phyloP scores from a whole-genome alignment of 2,329 filamentous ascomycete genomes.

The Diaporthe destruens region DNA sequence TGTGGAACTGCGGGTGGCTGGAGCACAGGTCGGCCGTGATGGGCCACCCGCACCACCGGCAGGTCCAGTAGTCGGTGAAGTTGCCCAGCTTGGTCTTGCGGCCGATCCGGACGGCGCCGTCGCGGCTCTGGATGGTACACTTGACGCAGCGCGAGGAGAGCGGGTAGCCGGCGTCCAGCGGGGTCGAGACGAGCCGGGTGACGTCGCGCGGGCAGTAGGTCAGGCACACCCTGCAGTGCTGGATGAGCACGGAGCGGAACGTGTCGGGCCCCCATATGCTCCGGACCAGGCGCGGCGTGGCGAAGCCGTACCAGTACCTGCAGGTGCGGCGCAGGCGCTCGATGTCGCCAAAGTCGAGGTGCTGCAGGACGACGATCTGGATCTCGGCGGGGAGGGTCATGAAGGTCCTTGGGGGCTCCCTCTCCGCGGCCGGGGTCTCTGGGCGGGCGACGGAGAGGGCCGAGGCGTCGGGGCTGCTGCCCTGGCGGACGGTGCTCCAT shows the following conservation, averaged over 20 bases:
- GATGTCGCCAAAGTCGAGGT: constrained; percentile 58
- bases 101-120: constrained; percentile 54
- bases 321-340: constrained; percentile 58
- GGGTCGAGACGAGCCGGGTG: constrained; percentile 50
- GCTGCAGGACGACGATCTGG: constrained; percentile 55
- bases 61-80: constrained; percentile 53
- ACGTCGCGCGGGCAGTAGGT: constrained; percentile 47
- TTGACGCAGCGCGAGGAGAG: constrained; percentile 56
- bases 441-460: not conserved
- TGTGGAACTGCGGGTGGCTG: constrained; percentile 57
- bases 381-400: constrained; percentile 57
- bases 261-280: constrained; percentile 52
- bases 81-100: constrained; percentile 54
- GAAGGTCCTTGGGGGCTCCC: constrained; percentile 43
- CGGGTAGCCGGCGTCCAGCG: constrained; percentile 51
- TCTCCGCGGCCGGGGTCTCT: not conserved
- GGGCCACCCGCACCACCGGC: constrained; percentile 60
- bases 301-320: constrained; percentile 51
- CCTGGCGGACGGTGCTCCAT: constrained; percentile 34
- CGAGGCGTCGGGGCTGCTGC: constrained; percentile 2
- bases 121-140: constrained; percentile 53
- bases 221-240: constrained; percentile 57
- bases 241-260: constrained; percentile 44
- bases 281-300: constrained; percentile 53
- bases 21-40: constrained; percentile 46